Conservation (phyloP, 1,284 basidiomycete genomes). For the Marasmius sp. region DNA sequence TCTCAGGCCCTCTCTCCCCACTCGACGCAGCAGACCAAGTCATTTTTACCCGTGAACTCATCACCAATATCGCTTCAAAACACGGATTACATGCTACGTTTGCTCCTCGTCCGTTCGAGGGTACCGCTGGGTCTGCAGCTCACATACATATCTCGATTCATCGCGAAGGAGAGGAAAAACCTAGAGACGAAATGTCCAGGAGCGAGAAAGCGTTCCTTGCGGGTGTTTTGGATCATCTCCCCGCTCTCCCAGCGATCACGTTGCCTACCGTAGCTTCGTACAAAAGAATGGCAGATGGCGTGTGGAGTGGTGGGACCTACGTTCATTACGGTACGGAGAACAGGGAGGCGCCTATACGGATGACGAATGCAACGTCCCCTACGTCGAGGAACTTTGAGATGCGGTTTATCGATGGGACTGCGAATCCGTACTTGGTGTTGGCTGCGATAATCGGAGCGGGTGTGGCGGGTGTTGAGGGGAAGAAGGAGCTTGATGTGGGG, state of each 20-base stretch:
- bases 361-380: slow-evolving; percentile 48
- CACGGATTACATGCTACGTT: slow-evolving; percentile 55
- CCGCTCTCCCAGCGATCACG: slow-evolving; percentile 54
- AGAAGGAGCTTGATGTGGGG: slow-evolving; percentile 18
- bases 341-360: slow-evolving; percentile 62
- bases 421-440: slow-evolving; percentile 40
- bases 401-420: slow-evolving; percentile 60
- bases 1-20: slow-evolving; percentile 53
- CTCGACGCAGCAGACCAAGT: slow-evolving; percentile 57
- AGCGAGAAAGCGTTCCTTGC: slow-evolving; percentile 46
- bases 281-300: slow-evolving; percentile 59
- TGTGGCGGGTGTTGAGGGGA: slow-evolving; percentile 26
- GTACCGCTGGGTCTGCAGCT: slow-evolving; percentile 45
- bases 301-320: slow-evolving; percentile 72
- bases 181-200: slow-evolving; percentile 15
- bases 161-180: slow-evolving; percentile 13
- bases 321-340: slow-evolving; percentile 70
- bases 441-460: slow-evolving; percentile 38
- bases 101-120: slow-evolving; percentile 43
- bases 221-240: slow-evolving; percentile 54
- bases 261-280: slow-evolving; percentile 64
- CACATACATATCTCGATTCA: slow-evolving; percentile 55
- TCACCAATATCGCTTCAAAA: slow-evolving; percentile 50
- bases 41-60: slow-evolving; percentile 52
- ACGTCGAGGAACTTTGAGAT: slow-evolving; percentile 62